phyloP scores from a whole-genome alignment of 1,284 basidiomycete genomes.

The Malassezia vespertilionis region DNA sequence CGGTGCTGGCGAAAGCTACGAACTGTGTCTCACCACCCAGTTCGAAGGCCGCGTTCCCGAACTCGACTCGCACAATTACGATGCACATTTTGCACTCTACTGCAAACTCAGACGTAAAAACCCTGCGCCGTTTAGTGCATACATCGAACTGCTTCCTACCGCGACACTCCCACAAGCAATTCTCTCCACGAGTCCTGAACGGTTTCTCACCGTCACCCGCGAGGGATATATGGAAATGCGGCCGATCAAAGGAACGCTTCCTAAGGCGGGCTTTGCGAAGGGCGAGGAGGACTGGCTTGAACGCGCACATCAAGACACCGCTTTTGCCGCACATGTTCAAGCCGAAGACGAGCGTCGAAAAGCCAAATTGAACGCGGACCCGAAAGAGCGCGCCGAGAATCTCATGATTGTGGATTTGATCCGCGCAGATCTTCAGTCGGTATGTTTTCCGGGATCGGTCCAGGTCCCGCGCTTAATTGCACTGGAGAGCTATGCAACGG shows the following conservation, averaged over 20 bases:
- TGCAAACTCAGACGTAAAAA: slow-evolving; percentile 55
- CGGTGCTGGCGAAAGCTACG: slow-evolving; percentile 82
- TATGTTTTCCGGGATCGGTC: slow-evolving; percentile 61
- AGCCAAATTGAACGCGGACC: slow-evolving; percentile 58
- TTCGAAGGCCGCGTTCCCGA: slow-evolving; percentile 47
- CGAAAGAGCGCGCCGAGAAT: slow-evolving; percentile 92
- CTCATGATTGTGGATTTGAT: slow-evolving; percentile 98
- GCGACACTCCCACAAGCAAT: slow-evolving; percentile 47
- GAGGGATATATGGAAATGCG: slow-evolving; percentile 67
- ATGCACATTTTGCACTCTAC: slow-evolving; percentile 34
- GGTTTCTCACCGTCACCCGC: slow-evolving; percentile 74
- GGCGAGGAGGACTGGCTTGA: slow-evolving; percentile 27
- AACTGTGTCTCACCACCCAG: slow-evolving; percentile 79
- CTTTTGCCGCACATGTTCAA: slow-evolving; percentile 23
- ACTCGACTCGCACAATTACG: background rate
- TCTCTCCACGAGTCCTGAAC: slow-evolving; percentile 72
- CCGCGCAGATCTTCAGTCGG: slow-evolving; percentile 73
- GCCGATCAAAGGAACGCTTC: slow-evolving; percentile 76
- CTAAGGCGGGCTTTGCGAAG: slow-evolving; percentile 34
- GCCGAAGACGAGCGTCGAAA: slow-evolving; percentile 47
- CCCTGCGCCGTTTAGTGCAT: slow-evolving; percentile 82
- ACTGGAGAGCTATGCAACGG: slow-evolving; percentile 84
- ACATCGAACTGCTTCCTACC: slow-evolving; percentile 54
- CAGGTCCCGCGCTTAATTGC: slow-evolving; percentile 72
- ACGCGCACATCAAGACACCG: slow-evolving; percentile 15